phyloP scores from a whole-genome alignment of 2,329 filamentous ascomycete genomes.

The Microcyclospora tardicrescens region DNA sequence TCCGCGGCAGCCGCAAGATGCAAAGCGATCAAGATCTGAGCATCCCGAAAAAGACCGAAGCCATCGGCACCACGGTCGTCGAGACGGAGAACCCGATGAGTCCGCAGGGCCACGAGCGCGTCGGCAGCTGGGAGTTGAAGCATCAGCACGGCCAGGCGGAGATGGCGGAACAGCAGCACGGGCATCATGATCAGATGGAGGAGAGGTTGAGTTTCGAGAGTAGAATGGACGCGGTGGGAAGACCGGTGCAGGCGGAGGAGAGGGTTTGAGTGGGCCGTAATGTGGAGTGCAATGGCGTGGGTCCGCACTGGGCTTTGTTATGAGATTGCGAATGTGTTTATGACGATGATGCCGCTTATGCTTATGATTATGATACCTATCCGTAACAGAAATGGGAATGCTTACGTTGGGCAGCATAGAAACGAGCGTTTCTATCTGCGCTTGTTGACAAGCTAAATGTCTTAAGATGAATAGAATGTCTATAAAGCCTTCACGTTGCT shows the following conservation, averaged over 20 bases:
- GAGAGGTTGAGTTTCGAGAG: constrained; percentile 33
- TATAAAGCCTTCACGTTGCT: too few species aligned
- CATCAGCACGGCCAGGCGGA: constrained; percentile 17
- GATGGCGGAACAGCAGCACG: constrained; percentile 13
- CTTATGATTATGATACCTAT: too few species aligned
- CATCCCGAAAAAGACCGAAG: constrained; percentile 30
- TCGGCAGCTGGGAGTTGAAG: constrained; percentile 46
- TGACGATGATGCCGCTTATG: too few species aligned
- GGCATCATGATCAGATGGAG: constrained; percentile 7
- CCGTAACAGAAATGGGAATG: too few species aligned
- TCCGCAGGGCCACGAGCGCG: constrained; percentile 34
- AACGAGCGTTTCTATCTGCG: too few species aligned
- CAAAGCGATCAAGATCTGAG: constrained; percentile 42
- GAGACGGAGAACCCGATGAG: constrained; percentile 17
- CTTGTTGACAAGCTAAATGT: too few species aligned
- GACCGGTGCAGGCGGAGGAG: constrained; percentile 36
- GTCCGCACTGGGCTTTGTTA: too few species aligned
- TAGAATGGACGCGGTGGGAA: constrained; percentile 23
- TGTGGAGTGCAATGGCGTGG: too few species aligned
- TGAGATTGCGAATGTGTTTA: too few species aligned
- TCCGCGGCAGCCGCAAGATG: constrained; percentile 43
- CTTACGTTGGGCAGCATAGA: too few species aligned
- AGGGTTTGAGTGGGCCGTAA: constrained; percentile 26
- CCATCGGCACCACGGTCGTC: constrained; percentile 20
- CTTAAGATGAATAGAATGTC: too few species aligned